Percentiles rank a stretch among this genome's conserved stretches.
phyloP scores from a whole-genome alignment of 2,329 filamentous ascomycete species.

The Stachybotrys chlorohalonatus region DNA sequence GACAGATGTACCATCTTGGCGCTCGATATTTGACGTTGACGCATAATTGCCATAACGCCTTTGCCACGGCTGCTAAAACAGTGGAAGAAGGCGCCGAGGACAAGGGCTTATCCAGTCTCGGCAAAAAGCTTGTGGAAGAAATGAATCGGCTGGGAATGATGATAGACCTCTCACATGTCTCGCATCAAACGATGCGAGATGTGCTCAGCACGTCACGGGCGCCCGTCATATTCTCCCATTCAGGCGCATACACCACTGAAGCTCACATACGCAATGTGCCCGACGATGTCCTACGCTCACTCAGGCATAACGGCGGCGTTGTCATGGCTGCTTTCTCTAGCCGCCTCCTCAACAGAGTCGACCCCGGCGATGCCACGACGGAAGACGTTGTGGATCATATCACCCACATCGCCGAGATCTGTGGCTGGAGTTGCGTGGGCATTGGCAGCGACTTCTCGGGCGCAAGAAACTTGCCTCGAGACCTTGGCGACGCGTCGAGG shows the following conservation, averaged over 20 bases:
- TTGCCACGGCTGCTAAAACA: neutral
- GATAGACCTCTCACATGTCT: constrained; percentile 20
- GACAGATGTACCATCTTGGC: constrained; percentile 18
- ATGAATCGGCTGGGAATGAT: constrained; percentile 11
- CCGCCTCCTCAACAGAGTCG: constrained; percentile 1
- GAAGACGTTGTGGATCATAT: constrained; percentile 21
- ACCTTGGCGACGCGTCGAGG: constrained; percentile 17
- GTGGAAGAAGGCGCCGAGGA: neutral
- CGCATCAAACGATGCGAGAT: constrained; percentile 12
- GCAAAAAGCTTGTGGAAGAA: neutral
- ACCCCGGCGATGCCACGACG: constrained; percentile 2
- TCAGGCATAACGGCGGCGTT: constrained; percentile 26
- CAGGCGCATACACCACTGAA: constrained; percentile 3
- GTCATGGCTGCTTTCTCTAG: constrained; percentile 28
- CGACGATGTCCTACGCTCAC: constrained; percentile 24
- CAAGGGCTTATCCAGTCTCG: neutral
- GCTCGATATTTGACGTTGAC: constrained; percentile 10
- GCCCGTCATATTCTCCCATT: constrained; percentile 22
- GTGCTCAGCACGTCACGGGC: constrained; percentile 14
- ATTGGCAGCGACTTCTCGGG: constrained; percentile 28
- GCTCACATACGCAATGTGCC: constrained; percentile 15
- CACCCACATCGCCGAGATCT: constrained; percentile 14
- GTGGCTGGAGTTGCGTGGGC: constrained; percentile 27
- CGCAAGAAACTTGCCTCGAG: constrained; percentile 4
- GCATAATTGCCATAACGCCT: constrained; percentile 12